Evolutionary conservation across 306 rosid genomes (phyloP).

Genomic region (Malus orientalis): DNA sequence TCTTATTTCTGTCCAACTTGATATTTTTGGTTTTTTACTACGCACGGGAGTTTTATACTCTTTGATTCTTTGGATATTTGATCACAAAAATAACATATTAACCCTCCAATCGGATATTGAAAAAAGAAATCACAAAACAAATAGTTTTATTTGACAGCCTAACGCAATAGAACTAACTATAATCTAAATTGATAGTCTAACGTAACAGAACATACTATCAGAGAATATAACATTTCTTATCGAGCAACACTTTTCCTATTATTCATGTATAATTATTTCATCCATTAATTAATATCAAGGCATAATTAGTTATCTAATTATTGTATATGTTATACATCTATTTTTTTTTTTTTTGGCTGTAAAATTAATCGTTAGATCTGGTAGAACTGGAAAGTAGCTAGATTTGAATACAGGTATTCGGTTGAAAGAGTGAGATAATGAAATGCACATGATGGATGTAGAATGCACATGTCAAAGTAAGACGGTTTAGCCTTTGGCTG

Average conservation of each 20-base stretch:
- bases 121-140: no score
- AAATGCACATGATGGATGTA: background rate
- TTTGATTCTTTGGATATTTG: background rate
- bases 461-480: slow-evolving; percentile 18
- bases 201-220: no score
- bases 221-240: no score
- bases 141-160: no score
- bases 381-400: background rate
- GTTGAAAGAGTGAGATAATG: background rate
- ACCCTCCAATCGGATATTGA: background rate
- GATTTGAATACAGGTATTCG: background rate
- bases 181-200: no score
- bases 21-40: background rate
- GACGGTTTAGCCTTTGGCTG: slow-evolving; percentile 7
- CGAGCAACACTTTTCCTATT: no score
- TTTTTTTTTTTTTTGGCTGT: background rate
- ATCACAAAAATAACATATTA: no score
- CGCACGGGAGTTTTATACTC: background rate
- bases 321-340: no score
- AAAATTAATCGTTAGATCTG: background rate
- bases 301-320: background rate
- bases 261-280: background rate
- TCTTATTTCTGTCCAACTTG: background rate
- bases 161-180: no score
- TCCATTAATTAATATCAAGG: background rate